Base-by-base conservation (phyloP, 805 yeast species). In the Candida khao-thaluensis region DNA sequence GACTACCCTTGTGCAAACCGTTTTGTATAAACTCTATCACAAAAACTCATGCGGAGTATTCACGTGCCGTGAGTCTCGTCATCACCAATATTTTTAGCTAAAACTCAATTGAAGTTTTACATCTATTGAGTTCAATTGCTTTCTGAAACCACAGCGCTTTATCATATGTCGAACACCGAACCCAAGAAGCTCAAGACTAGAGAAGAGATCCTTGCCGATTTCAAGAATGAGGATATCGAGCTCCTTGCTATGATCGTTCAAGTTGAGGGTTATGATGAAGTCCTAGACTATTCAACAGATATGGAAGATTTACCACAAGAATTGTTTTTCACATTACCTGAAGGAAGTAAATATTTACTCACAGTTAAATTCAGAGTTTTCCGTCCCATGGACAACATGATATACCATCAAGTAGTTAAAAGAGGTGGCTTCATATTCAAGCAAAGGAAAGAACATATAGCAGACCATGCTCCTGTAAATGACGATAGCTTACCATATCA, bases 381-480 rank as follows among this genome's bases (percentile, higher is more conserved):
- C 17, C 45, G 49, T 30, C 49, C 56, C 3, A 45, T 60, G 35
- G 41, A 43, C 28, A 42, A 52, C 9, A 42, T 60, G 20, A 40
- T 44, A 2, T 60, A 60, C 43, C 47, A 53, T 28, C 66, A 62
- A 40, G 51, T 47, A 7, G 62, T 62, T 16, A 56, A 52, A 42
- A 60, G 52, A 37, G 48, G 48, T 16, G 66, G 64, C 3, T 38
- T 60, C 29, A 49, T 55, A 3, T 42, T 62, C 20, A 52, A 50
- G 27, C 38, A 50, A 4, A 44, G 63, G 32, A 46, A 48, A 10
- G 45, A 47, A 12, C 38, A 41, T 3, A 43, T 62, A 32, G 38
- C 47, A 7, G 56, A 54, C 2, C 48, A 44, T 15, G 56, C 52
- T 8, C 41, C 42, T 2, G 48, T 48, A 11, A 57, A 50, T 35